Percentiles rank a stretch among this genome's conserved stretches.
Evolutionary conservation across 1,284 basidiomycete genomes (phyloP).

Genomic region (Rhodotorula sp.): DNA sequence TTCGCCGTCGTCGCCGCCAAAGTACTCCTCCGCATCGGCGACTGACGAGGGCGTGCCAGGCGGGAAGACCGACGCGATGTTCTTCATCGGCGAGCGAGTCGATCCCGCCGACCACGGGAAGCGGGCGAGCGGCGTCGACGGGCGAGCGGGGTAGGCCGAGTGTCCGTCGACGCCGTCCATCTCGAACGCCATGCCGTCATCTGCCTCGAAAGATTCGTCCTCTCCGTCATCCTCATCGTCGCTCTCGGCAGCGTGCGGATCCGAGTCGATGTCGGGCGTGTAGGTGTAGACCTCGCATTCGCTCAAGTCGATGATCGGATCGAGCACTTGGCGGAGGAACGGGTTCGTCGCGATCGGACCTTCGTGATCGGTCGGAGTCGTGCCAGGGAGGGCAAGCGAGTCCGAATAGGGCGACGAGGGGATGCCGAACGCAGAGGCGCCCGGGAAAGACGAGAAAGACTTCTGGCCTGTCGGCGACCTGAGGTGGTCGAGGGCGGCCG

Average conservation of each 20-base stretch:
- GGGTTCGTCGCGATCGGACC: conserved; percentile 63
- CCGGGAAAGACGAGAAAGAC: conserved; percentile 37
- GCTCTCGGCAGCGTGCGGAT: conserved; percentile 72
- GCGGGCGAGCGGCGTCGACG: conserved; percentile 12
- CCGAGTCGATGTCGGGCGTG: conserved; percentile 87
- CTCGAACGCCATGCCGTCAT: conserved; percentile 32
- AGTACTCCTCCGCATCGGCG: background rate
- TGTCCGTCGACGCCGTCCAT: conserved; percentile 31
- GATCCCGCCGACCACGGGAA: conserved; percentile 4
- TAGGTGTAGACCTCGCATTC: conserved; percentile 97
- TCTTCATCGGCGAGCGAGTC: conserved; percentile 34
- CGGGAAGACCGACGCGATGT: conserved; percentile 34
- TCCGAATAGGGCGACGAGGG: conserved; percentile 36
- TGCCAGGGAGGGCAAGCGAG: conserved; percentile 27
- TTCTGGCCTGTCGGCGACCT: conserved; percentile 34
- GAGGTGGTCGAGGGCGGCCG: conserved; percentile 61
- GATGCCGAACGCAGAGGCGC: conserved; percentile 28
- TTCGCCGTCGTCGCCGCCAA: conserved; percentile 12
- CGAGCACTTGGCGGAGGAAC: conserved; percentile 77
- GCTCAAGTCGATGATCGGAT: conserved; percentile 82
- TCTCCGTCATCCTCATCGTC: conserved; percentile 48
- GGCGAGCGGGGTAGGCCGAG: conserved; percentile 3
- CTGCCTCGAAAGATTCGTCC: conserved; percentile 46
- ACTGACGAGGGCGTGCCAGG: conserved; percentile 18
- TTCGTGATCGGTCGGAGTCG: conserved; percentile 20